Evolutionary conservation across 179 eudicot species (phyloP).

Genomic region (Camellia oleifera): DNA sequence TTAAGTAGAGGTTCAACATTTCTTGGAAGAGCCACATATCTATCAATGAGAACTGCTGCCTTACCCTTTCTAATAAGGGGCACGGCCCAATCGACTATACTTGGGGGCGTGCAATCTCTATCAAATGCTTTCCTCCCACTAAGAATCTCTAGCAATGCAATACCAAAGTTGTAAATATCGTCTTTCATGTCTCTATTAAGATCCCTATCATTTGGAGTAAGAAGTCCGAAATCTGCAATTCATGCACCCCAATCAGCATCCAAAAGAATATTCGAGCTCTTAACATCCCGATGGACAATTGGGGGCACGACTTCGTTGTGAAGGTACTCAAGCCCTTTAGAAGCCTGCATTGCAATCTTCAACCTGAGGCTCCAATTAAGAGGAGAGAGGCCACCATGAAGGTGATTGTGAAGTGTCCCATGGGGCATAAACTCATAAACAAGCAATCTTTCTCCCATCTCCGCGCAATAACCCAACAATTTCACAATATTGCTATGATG

Average conservation of each 20-base stretch:
- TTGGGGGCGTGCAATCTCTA: constrained; percentile 65
- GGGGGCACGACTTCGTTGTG: constrained; percentile 46
- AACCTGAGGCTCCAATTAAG: constrained; percentile 44
- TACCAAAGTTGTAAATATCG: constrained; percentile 76
- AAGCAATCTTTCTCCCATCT: constrained; percentile 56
- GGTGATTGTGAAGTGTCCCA: constrained; percentile 55
- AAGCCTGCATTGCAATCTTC: constrained; percentile 49
- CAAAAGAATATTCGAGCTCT: constrained; percentile 49
- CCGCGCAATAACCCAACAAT: constrained; percentile 51
- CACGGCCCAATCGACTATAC: constrained; percentile 86
- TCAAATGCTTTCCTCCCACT: constrained; percentile 89
- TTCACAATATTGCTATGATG: constrained; percentile 60
- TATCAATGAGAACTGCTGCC: constrained; percentile 76
- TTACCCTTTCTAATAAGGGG: constrained; percentile 64
- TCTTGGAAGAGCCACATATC: constrained; percentile 80
- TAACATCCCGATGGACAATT: constrained; percentile 46
- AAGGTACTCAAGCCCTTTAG: constrained; percentile 55
- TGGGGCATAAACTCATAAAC: constrained; percentile 58
- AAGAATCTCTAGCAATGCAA: constrained; percentile 76
- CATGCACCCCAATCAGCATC: constrained; percentile 80
- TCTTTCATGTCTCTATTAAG: constrained; percentile 42
- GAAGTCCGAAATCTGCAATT: constrained; percentile 74
- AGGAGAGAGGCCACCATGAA: constrained; percentile 52
- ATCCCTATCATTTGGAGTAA: constrained; percentile 55
- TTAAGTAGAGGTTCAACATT: constrained; percentile 85